Conservation (phyloP, 2,329 filamentous ascomycete genomes). For the Cercospora sp. region DNA sequence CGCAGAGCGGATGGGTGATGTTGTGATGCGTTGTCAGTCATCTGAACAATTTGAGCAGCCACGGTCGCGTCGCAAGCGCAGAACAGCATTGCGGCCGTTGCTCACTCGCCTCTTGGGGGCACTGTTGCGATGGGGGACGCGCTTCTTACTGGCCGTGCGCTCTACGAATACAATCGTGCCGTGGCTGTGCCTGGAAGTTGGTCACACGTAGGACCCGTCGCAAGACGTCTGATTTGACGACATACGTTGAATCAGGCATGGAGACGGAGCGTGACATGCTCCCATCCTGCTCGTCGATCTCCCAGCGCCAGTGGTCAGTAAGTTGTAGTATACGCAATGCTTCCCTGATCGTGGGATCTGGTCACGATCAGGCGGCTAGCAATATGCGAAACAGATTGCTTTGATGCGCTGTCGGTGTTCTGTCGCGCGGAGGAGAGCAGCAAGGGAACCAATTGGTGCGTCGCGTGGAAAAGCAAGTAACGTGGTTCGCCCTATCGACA, state of each 20-base stretch:
- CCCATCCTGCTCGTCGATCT: constrained; percentile 4
- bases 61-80: constrained; percentile 19
- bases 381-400: constrained; percentile 4
- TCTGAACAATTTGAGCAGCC: constrained; percentile 17
- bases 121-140: constrained; percentile 8
- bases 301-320: not conserved
- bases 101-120: not conserved
- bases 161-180: constrained; percentile 10
- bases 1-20: constrained; percentile 8
- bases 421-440: not conserved
- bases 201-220: constrained; percentile 17
- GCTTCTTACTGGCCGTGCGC: constrained; percentile 18
- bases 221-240: constrained; percentile 19
- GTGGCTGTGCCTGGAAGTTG: constrained; percentile 23
- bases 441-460: not conserved
- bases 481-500: constrained; percentile 10
- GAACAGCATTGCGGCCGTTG: constrained; percentile 5
- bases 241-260: constrained; percentile 11
- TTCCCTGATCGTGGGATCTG: constrained; percentile 7
- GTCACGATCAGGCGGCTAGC: not conserved
- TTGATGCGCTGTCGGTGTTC: constrained; percentile 15
- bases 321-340: not conserved
- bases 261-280: constrained; percentile 13
- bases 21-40: constrained; percentile 20
- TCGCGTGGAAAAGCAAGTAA: constrained; percentile 3